Evolutionary conservation across 2,329 filamentous ascomycete species (phyloP), one percentile per base, ranked within the genome.

Genomic region (Hirsutella thompsonii): DNA sequence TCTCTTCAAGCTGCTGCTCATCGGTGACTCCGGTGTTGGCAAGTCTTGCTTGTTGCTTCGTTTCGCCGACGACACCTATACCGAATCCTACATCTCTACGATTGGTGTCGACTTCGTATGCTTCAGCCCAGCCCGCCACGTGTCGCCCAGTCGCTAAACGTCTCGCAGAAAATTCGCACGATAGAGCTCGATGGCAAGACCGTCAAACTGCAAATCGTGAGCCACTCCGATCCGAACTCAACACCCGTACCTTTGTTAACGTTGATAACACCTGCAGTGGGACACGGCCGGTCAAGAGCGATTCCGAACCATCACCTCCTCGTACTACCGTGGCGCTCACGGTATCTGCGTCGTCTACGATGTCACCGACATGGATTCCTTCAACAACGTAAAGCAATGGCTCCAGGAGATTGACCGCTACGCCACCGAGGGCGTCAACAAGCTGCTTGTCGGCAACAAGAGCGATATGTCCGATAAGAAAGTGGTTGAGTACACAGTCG

Each of bases 321-420:
- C 92, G 47, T 98, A 98, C 78, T 98, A 98, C 76, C 87, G 92
- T 61, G 92, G 92, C 58, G 92, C 92, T 52, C 92, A 96, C 70
- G 92, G 92, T 56, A 98, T 98, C 70, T 98, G 92, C 70, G 90
- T 98, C 54, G 92, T 98, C 63, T 98, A 96, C 77, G 92, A 98
- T 81, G 92, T 98, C 60, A 98, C 92, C 53, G 92, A 98, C 66
- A 95, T 96, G 90, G 92, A 96, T 66, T 94, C 87, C 23, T 98
- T 98, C 86, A 96, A 98, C 81, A 98, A 96, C 72, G 92, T 98
- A 58, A 96, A 98, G 84, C 92, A 98, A 76, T 98, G 92, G 92
- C 79, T 98, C 47, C 92, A 98, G 68, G 92, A 98, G 72, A 98
- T 98, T 56, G 92, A 98, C 72, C 82, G 92, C 64, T 96, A 98